Evolutionary conservation across 73 alveolate genomes (phyloP).

Genomic region (Blepharisma japonicum): DNA sequence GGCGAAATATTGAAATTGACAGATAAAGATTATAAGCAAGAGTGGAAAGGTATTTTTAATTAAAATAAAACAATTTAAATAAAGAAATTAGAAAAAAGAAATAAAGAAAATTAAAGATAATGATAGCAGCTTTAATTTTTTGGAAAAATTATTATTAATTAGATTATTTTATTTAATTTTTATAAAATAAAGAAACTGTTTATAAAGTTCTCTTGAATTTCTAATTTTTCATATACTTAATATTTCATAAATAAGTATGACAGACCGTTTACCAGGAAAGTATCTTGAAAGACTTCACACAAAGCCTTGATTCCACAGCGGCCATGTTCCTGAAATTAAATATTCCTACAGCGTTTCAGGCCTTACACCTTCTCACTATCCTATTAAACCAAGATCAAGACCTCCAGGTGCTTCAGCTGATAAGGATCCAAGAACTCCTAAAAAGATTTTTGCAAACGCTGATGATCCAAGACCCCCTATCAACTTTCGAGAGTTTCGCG

Average conservation of each 20-base stretch:
- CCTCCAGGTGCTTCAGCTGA: slow-evolving; percentile 1
- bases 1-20: no score
- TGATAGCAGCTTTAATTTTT: no score
- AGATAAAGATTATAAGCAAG: no score
- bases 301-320: slow-evolving; percentile 31
- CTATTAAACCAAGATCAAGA: slow-evolving; percentile 5
- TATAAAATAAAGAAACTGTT: no score
- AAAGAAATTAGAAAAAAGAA: no score
- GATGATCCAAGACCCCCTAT: slow-evolving; percentile 5
- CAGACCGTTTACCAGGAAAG: slow-evolving; percentile 31
- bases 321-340: slow-evolving; percentile 27
- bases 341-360: slow-evolving; percentile 14
- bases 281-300: slow-evolving; percentile 22
- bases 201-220: no score
- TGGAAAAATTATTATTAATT: no score
- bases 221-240: no score
- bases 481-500: not conserved
- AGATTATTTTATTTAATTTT: no score
- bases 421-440: not conserved
- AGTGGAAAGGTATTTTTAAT: no score
- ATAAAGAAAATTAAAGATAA: no score
- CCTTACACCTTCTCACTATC: slow-evolving; percentile 12
- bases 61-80: no score
- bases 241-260: not conserved
- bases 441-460: not conserved